Base-by-base conservation (phyloP, 1,139 yeast genomes). In the Pichia sp. region DNA sequence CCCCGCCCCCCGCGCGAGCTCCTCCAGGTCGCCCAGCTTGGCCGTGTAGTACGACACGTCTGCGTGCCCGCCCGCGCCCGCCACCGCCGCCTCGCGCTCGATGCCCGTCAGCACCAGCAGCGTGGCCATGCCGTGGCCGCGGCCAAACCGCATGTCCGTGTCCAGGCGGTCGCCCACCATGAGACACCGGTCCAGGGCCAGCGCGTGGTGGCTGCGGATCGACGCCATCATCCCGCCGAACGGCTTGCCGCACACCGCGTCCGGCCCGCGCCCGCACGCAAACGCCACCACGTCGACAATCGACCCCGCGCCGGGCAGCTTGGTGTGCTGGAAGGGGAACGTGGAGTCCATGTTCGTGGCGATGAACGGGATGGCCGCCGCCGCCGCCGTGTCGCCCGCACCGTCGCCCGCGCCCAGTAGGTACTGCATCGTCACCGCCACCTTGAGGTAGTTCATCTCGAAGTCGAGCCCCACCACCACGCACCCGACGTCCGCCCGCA, bases 281-380 rank as follows among this genome's bases (percentile, higher is more conserved):
- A 72, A 82, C 5, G 87, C 79, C n/a, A 89, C 81, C 0, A 91
- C 77, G 58, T 89, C 88, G 48, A 93, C 85, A 59, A 89, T 81
- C 3, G 97, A 84, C 1, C 99, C 99, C 1, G 99, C 98, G 27
- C 99, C 99, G 30, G 96, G 95, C 50, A 93, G 75, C 50, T 87
- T 77, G 60, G 81, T 76, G 1, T 96, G 96, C 66, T 87, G 84
- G 53, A 87, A 81, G 6, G 99, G 99, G 73, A 83, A 93, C 0
- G 99, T 93, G 1, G 96, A 86, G 67, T 93, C 99, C 47, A 87
- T 86, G 67, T 93, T 93, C n/a, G 99, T 93, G 31, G 97, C 98
- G 59, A 95, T 75, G 67, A 90, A 93, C 41, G 86, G 80, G 7
- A 89, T n/a, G n/a, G n/a, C n/a, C n/a, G n/a, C n/a, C n/a, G n/a